Evolutionary conservation across 805 yeast species (phyloP).

Genomic region (Wickerhamiella nectarea): DNA sequence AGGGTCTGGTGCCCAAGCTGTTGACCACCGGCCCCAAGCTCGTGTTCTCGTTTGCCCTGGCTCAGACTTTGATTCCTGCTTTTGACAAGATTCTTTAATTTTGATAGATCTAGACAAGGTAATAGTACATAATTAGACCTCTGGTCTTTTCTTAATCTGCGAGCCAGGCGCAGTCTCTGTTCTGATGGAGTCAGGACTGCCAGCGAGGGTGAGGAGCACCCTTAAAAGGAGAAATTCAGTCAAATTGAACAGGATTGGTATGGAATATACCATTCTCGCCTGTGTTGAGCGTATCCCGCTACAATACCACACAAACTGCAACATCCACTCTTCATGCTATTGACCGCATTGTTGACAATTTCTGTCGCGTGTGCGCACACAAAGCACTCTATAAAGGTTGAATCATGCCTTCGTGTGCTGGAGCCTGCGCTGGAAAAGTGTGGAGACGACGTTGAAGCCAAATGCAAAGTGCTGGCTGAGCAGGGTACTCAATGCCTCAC

Average conservation of each 20-base stretch:
- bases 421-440: neutral
- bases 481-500: neutral
- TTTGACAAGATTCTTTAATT: conserved; percentile 54
- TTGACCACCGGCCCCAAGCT: conserved; percentile 96
- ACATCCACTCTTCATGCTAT: too few relatives aligned
- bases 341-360: too few relatives aligned
- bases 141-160: too few relatives aligned
- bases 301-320: too few relatives aligned
- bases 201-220: too few relatives aligned
- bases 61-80: conserved; percentile 93
- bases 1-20: conserved; percentile 91
- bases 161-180: too few relatives aligned
- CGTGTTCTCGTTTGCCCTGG: conserved; percentile 95
- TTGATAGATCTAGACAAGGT: neutral
- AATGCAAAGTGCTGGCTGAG: neutral
- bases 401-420: neutral
- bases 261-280: too few relatives aligned
- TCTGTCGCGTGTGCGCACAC: neutral
- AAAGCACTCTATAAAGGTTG: neutral
- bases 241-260: too few relatives aligned
- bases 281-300: too few relatives aligned
- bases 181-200: too few relatives aligned
- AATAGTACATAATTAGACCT: neutral
- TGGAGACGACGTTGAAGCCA: neutral
- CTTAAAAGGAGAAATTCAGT: too few relatives aligned